Base-by-base conservation (phyloP, 2,329 filamentous ascomycete species). In the Diplodia intermedia region DNA sequence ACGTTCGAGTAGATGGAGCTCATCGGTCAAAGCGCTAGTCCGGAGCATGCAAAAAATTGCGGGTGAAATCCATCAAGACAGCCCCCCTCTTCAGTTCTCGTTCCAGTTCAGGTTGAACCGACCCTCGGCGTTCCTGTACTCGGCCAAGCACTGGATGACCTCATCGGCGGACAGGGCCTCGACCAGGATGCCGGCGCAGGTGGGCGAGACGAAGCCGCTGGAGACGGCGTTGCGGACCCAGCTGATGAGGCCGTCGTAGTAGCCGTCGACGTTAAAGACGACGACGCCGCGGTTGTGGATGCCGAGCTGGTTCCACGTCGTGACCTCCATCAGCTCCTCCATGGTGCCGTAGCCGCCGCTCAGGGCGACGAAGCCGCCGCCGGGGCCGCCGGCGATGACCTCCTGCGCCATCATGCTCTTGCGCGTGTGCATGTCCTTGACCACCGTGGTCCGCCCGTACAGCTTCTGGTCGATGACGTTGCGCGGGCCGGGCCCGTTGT, bases 251-350 rank as follows among this genome's bases (percentile, higher is more conserved):
- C 93, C 93, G 78, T 96, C 91, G 87, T 94, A 99, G 80, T 97
- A 98, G 0, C 93, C 93, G 66, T 94, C 89, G 31, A 97, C 86
- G 78, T 98, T 98, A 72, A 92, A 88, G 60, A 97, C 82, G 66
- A 94, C 89, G 55, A 98, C 89, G 3, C 91, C 91, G 61, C 86
- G 84, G 73, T 85, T 85, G 80, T 98, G 95, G 72, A 99, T 98
- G 0, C 95, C 94, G 61, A 99, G 82, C 82, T 98, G 95, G 79
- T 97, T 98, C 94, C 95, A 99, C 12, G 92, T 96, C 31, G 89
- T 89, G 2, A 92, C 88, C 82, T 96, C 92, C 80, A 97, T 93
- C 77, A 99, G 86, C 85, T 99, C 95, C 36, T 99, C 95, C 77
- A 98, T 86, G 2, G 95, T 99, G 23, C 95, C 95, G 79, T 94